Conservation (phyloP, 2,329 filamentous ascomycete species). For the Macrophomina pseudophaseolina region DNA sequence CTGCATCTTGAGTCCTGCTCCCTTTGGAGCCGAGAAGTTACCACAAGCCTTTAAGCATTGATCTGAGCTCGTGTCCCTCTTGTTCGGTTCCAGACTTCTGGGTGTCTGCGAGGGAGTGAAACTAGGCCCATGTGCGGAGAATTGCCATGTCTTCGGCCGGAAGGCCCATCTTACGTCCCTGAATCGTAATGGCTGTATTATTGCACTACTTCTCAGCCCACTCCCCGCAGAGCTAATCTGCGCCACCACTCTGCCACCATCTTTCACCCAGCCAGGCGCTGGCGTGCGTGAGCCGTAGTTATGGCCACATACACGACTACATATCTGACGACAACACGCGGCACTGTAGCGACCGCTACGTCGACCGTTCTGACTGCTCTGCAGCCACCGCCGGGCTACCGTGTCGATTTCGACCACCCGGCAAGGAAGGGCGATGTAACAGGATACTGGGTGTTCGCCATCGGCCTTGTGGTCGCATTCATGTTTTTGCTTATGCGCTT, state of each 20-base stretch:
- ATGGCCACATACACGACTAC: constrained; percentile 18
- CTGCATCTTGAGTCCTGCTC: too few species aligned
- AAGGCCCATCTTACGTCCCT: background rate
- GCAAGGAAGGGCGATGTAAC: constrained; percentile 29
- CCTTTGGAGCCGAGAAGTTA: background rate
- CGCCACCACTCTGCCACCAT: background rate
- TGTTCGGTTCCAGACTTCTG: background rate
- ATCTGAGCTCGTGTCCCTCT: background rate
- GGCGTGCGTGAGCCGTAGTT: background rate
- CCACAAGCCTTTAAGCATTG: background rate
- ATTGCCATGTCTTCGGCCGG: background rate
- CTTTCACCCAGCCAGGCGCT: constrained; percentile 2
- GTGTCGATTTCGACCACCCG: constrained; percentile 38
- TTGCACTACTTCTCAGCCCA: background rate
- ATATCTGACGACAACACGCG: background rate
- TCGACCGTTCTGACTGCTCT: constrained; percentile 22
- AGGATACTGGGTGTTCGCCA: constrained; percentile 33
- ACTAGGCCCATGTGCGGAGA: constrained; percentile 4
- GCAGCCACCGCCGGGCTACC: constrained; percentile 36
- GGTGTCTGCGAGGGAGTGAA: constrained; percentile 9
- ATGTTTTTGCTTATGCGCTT: constrained; percentile 36
- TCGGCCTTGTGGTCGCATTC: constrained; percentile 33
- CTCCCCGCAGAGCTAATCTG: background rate
- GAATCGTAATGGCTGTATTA: background rate
- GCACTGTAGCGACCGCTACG: constrained; percentile 3